Conservation (phyloP, 2,329 filamentous ascomycete species). For the Alternaria novae-zelandiae region DNA sequence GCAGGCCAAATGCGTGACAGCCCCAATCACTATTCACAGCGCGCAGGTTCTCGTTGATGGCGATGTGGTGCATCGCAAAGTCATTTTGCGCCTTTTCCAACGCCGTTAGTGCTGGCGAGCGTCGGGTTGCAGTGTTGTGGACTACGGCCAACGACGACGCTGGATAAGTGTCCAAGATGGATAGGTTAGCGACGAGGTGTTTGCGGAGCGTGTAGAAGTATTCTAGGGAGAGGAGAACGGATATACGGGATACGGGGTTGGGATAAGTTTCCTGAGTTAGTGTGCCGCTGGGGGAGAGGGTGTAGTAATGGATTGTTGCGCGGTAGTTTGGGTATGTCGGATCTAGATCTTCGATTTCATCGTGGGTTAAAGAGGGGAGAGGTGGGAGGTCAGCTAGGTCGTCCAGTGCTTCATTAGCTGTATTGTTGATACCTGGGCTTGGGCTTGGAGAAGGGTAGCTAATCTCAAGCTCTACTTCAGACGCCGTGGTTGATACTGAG, state of each 20-base stretch:
- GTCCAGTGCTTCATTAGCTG: too few species aligned
- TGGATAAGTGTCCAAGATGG: neutral
- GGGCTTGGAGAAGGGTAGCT: too few species aligned
- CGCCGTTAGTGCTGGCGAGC: too few species aligned
- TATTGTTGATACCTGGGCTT: too few species aligned
- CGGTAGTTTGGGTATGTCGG: neutral
- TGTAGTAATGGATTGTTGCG: neutral
- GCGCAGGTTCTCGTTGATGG: neutral
- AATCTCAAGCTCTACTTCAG: too few species aligned
- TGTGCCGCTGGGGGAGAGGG: neutral
- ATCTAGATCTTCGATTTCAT: neutral
- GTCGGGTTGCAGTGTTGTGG: too few species aligned
- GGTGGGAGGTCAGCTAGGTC: neutral
- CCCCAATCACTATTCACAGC: neutral
- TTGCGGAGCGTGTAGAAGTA: neutral
- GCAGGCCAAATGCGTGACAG: accelerated
- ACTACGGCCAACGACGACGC: too few species aligned
- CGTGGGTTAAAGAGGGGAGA: neutral
- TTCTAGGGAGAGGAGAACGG: neutral
- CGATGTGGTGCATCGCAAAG: neutral
- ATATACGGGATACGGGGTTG: neutral
- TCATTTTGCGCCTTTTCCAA: accelerated
- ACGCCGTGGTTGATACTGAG: too few species aligned
- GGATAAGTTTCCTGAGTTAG: neutral
- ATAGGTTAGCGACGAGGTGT: neutral